Base-by-base conservation (phyloP, 2,329 filamentous ascomycete species). In the Xylaria polymorpha region DNA sequence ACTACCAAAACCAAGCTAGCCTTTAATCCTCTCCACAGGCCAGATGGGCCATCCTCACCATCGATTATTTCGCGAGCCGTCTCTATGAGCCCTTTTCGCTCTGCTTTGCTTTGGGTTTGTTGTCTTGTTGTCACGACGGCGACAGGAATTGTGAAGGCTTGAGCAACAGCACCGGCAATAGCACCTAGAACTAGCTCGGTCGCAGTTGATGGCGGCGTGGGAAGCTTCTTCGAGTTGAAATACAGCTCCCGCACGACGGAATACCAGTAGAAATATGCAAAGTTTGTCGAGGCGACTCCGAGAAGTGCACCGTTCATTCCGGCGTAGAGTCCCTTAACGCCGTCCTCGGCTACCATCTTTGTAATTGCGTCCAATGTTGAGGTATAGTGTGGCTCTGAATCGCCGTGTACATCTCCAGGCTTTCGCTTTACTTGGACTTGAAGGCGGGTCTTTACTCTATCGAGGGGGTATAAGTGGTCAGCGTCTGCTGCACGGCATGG, bases 231-330 rank as follows among this genome's bases (percentile, higher is more conserved):
- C 48, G 88, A 83, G 73, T 87, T 87, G 74, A 93, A 82, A 80
- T 98, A 98, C 22, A 97, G 81, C 18, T 89, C 89, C 71, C 96
- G 90, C 39, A 98, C 93, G 35, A 96, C 83, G 5, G 94, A 95
- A 80, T 98, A 98, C 94, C 95, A 98, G 84, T 99, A 99, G 80
- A 99, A 99, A 83, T 99, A 99, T 76, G 96, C 96, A 79, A 99
- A 99, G 81, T 99, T 99, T 61, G 95, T 98, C 32, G 94, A 98
- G 1, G 94, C 95, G 43, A 99, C 96, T 63, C 96, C 96, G 61
- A 98, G 83, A 20, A 99, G 85, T 4, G 94, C 90, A 60, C 95
- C 94, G 69, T 89, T 87, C 80, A 99, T 94, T 69, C 96, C 96
- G 61, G 92, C 90, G 77, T 99, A 99, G 8, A 99, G 88, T 7